Percentiles rank a stretch among this genome's conserved stretches.
Conservation (phyloP, 306 rosid genomes). For the Vigna hirtella region DNA sequence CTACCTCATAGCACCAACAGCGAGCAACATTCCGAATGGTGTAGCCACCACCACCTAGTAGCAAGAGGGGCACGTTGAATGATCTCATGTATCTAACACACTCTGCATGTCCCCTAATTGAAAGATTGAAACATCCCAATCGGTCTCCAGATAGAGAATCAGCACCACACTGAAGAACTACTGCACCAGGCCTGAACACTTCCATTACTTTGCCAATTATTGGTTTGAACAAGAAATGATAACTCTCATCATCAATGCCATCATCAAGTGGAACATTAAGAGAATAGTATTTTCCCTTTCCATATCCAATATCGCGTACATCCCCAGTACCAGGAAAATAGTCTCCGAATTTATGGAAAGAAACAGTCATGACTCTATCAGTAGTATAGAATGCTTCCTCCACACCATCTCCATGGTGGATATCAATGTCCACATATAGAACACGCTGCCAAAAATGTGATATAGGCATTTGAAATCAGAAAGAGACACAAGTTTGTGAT, state of each 20-base stretch:
- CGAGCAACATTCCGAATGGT: conserved; percentile 94
- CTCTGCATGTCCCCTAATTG: conserved; percentile 91
- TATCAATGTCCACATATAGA: conserved; percentile 86
- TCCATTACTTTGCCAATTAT: conserved; percentile 88
- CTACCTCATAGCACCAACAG: conserved; percentile 94
- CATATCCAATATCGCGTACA: conserved; percentile 77
- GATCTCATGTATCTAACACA: conserved; percentile 91
- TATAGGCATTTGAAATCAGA: conserved; percentile 24
- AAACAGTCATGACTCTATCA: conserved; percentile 91
- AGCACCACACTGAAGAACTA: conserved; percentile 93
- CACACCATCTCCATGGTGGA: conserved; percentile 92
- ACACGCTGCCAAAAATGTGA: conserved; percentile 72
- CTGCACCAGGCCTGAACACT: conserved; percentile 86
- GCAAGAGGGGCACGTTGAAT: conserved; percentile 85
- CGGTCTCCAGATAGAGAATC: conserved; percentile 92
- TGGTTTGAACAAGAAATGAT: conserved; percentile 87
- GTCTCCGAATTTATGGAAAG: conserved; percentile 91
- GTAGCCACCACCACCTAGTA: conserved; percentile 90
- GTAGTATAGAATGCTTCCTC: conserved; percentile 95
- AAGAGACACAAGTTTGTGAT: conserved; percentile 29
- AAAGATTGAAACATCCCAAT: conserved; percentile 88
- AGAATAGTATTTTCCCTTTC: conserved; percentile 84
- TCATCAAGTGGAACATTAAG: conserved; percentile 92
- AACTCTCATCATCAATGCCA: conserved; percentile 94
- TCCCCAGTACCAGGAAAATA: conserved; percentile 93